Evolutionary conservation across 1,284 basidiomycete genomes (phyloP).

Genomic region (Trichosporon ovoides): DNA sequence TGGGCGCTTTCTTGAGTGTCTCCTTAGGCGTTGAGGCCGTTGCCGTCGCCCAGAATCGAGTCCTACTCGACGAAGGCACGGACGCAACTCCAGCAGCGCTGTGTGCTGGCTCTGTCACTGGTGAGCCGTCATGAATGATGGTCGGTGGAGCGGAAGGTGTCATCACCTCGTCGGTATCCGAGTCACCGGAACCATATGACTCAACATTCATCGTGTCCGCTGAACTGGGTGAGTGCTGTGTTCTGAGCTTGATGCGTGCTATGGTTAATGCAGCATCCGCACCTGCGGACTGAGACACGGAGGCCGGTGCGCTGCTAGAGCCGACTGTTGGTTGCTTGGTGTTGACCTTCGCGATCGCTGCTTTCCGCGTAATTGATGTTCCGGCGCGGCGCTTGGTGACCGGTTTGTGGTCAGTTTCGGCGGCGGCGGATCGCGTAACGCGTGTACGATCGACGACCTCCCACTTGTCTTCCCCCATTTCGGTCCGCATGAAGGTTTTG

Average conservation of each 20-base stretch:
- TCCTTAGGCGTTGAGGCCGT: background rate
- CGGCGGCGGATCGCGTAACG: slow-evolving; percentile 10
- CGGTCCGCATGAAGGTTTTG: slow-evolving; percentile 21
- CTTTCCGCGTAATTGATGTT: background rate
- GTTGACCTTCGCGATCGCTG: background rate
- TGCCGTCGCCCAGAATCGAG: background rate
- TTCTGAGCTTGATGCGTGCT: slow-evolving; percentile 8
- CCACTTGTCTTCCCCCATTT: slow-evolving; percentile 22
- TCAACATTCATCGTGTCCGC: background rate
- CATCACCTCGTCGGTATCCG: background rate
- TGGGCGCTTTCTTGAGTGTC: background rate
- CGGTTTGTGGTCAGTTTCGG: background rate
- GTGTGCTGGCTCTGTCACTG: background rate
- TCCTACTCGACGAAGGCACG: background rate
- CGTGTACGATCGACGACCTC: slow-evolving; percentile 3
- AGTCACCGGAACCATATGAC: background rate
- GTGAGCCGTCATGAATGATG: background rate
- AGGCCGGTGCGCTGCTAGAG: background rate
- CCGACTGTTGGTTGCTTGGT: slow-evolving; percentile 11
- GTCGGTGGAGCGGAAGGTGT: background rate
- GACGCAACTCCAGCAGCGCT: background rate
- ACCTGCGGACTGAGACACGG: slow-evolving; percentile 11
- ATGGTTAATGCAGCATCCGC: slow-evolving; percentile 1
- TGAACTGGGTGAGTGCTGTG: background rate
- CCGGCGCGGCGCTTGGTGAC: background rate